A percentile compares a stretch with the other conserved stretches of the same genome.
Evolutionary conservation across 352 stramenopile genomes (phyloP).

Genomic region (Phytophthora agathidicida): DNA sequence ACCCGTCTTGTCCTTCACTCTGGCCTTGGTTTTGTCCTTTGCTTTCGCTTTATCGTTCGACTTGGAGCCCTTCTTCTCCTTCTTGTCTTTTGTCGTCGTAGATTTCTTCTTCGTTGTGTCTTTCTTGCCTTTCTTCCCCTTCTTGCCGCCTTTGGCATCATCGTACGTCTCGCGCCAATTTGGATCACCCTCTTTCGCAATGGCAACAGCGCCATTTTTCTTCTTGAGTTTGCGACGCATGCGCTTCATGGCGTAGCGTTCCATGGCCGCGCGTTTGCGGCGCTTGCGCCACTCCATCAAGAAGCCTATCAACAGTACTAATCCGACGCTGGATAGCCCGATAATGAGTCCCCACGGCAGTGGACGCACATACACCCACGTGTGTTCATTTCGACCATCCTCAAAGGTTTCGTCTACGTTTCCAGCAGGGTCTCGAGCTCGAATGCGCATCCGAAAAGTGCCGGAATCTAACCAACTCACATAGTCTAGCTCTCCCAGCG

Average conservation of each 20-base stretch:
- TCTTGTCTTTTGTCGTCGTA: conserved; percentile 29
- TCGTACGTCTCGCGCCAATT: conserved; percentile 83
- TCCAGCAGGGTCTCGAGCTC: conserved; percentile 90
- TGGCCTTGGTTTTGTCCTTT: conserved; percentile 18
- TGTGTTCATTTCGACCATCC: conserved; percentile 89
- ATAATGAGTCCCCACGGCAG: conserved; percentile 92
- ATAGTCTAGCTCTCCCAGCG: conserved; percentile 51
- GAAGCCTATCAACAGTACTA: conserved; percentile 77
- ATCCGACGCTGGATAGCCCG: conserved; percentile 65
- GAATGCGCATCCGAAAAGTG: conserved; percentile 91
- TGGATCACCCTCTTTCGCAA: conserved; percentile 62
- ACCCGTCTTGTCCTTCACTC: conserved; percentile 27
- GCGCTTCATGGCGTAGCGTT: conserved; percentile 95
- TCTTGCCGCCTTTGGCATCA: conserved; percentile 67
- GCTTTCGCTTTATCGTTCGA: conserved; percentile 24
- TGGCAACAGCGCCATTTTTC: conserved; percentile 84
- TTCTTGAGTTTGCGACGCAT: conserved; percentile 94
- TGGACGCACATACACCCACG: conserved; percentile 91
- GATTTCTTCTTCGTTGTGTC: conserved; percentile 36
- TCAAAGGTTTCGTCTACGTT: conserved; percentile 92
- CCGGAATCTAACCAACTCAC: conserved; percentile 75
- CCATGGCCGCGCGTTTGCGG: conserved; percentile 90
- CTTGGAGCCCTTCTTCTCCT: conserved; percentile 37
- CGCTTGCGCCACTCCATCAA: conserved; percentile 93
- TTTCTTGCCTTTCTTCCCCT: conserved; percentile 48